Base-by-base conservation (phyloP, 225 moss, liverwort and hornwort genomes). In the Straminergon stramineum region DNA sequence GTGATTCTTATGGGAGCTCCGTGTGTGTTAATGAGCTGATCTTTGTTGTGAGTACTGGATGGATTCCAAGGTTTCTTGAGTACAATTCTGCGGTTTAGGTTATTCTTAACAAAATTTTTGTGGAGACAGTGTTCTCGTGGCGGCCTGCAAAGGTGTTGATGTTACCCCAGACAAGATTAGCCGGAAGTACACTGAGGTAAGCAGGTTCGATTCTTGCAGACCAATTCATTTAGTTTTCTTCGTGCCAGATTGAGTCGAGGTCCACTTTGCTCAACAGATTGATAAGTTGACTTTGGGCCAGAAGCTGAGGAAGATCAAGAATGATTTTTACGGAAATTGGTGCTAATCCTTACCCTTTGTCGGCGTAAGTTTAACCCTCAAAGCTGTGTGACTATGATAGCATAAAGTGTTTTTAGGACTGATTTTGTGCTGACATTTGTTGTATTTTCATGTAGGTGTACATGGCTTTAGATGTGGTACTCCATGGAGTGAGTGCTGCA, bases 71-170 rank as follows among this genome's bases (percentile, higher is more conserved):
- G 69, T 82, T 76, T 85, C 51, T 39, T 74, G 69, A 62, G 51
- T 80, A 85, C 55, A 62, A 55, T 75, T 86, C 69, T 86, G 76
- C 65, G 63, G 43, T 60, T 63, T 57, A 73, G 37, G 41, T 66
- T 51, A 17, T 68, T 58, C 61, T 93, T 51, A 93, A n/a, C 57
- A 52, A 19, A 82, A 88, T 79, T 28, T 89, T 62, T 90, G 66
- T 92, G 91, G 88, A 69, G 75, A 75, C 96, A 99, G 99, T 95
- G 99, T 99, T 41, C 94, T 99, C 92, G 97, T 99, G 90, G 99
- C 97, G 89, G 97, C 99, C 91, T 99, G 99, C 95, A 99, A 96
- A 95, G 97, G 99, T 83, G 96, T 99, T 86, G 99, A 99, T 94
- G 97, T 99, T 39, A 99, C 99, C 65, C 86, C 97, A 63, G 99